A percentile compares a stretch with the other conserved stretches of the same genome.
Conservation (phyloP, 1,139 yeast species). For the Entelexis paramagnoliae region DNA sequence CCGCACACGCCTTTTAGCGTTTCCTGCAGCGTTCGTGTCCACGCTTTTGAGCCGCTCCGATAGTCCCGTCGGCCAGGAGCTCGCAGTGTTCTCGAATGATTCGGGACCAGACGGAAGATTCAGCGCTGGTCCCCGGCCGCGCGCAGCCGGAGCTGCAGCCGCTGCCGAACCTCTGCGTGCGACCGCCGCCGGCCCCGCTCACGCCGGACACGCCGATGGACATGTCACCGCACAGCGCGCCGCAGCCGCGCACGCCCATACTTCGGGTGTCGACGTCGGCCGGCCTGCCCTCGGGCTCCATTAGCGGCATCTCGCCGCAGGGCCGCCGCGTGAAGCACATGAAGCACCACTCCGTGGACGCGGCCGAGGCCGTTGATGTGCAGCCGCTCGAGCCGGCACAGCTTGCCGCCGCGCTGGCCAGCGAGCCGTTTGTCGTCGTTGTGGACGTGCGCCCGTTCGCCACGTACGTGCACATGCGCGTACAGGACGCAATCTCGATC, state of each 20-base stretch:
- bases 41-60: not conserved
- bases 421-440: slow-evolving; percentile 27
- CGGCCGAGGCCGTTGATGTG: slow-evolving; percentile 5
- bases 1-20: not conserved
- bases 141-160: not conserved
- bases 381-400: slow-evolving; percentile 8
- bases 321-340: not conserved
- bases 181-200: not conserved
- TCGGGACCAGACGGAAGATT: slow-evolving; percentile 4
- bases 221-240: slow-evolving; percentile 1
- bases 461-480: slow-evolving; percentile 45
- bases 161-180: not conserved
- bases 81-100: slow-evolving; percentile 3
- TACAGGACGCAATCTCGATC: slow-evolving; percentile 51
- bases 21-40: not conserved
- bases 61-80: slow-evolving; percentile 1
- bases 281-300: slow-evolving; percentile 1
- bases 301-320: slow-evolving; percentile 1
- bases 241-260: not conserved
- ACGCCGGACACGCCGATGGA: not conserved
- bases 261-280: not conserved
- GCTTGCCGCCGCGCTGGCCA: slow-evolving; percentile 6
- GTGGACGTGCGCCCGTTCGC: slow-evolving; percentile 66
- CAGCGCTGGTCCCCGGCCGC: slow-evolving; percentile 3
- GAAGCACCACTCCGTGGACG: not conserved